Evolutionary conservation across 192 early-diverging fungal genomes (phyloP).

Genomic region (Rhizoclosmatium sp.): DNA sequence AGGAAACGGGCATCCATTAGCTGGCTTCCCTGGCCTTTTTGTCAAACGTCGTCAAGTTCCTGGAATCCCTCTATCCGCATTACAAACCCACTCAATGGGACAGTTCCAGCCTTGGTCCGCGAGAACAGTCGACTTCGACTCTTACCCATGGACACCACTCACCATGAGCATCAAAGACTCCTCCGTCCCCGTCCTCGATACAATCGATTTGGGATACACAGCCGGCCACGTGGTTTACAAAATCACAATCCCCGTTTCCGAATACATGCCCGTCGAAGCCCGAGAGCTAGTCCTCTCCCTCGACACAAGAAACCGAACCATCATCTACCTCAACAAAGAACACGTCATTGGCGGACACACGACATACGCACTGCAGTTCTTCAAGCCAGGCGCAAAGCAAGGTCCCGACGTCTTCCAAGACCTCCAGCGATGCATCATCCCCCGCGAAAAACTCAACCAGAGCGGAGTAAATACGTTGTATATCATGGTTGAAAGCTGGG

Average conservation of each 20-base stretch:
- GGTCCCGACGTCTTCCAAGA: slow-evolving; percentile 75
- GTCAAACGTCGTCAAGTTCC: background rate
- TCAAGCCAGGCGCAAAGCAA: slow-evolving; percentile 68
- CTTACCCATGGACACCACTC: slow-evolving; percentile 16
- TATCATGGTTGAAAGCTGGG: slow-evolving; percentile 79
- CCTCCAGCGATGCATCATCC: slow-evolving; percentile 65
- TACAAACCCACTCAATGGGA: background rate
- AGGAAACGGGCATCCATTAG: slow-evolving; percentile 1
- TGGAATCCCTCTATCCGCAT: background rate
- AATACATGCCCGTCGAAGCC: background rate
- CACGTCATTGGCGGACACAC: slow-evolving; percentile 79
- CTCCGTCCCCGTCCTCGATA: slow-evolving; percentile 54
- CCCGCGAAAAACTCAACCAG: slow-evolving; percentile 24
- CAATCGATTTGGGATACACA: slow-evolving; percentile 67
- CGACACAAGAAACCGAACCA: slow-evolving; percentile 77
- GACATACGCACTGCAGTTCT: slow-evolving; percentile 69
- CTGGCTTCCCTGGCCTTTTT: slow-evolving; percentile 31
- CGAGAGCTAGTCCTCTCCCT: slow-evolving; percentile 58
- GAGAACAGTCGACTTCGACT: slow-evolving; percentile 16
- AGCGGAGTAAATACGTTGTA: slow-evolving; percentile 66
- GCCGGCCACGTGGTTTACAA: slow-evolving; percentile 72
- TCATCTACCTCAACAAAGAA: slow-evolving; percentile 73
- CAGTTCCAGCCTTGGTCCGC: slow-evolving; percentile 17
- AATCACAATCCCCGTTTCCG: slow-evolving; percentile 49
- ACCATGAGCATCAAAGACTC: background rate